A percentile compares a stretch with the other conserved stretches of the same genome.
phyloP scores from a whole-genome alignment of 768 basidiomycete genomes.

The Lentinula guzmanii region DNA sequence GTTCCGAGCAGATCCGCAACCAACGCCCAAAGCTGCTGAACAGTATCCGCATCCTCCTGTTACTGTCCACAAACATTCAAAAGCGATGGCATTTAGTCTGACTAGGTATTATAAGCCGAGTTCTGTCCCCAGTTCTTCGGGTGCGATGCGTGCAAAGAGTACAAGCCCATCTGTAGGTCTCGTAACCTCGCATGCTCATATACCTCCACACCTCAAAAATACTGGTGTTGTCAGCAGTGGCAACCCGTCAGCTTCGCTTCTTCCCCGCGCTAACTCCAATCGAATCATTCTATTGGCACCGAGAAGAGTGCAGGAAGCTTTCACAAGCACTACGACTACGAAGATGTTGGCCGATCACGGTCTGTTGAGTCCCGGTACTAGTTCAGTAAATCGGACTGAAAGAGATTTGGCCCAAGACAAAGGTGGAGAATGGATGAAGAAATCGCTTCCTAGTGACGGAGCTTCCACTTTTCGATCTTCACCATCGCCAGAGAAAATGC shows the following conservation, averaged over 20 bases:
- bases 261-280: constrained; percentile 8
- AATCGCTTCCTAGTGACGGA: constrained; percentile 12
- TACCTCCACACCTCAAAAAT: background rate
- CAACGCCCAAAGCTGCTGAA: background rate
- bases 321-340: constrained; percentile 70
- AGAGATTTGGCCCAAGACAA: constrained; percentile 14
- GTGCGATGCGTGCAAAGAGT: constrained; percentile 5
- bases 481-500: background rate
- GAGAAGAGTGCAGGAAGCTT: constrained; percentile 71
- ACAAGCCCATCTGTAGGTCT: background rate
- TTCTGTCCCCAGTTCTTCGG: constrained; percentile 10
- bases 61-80: constrained; percentile 79
- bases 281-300: constrained; percentile 65
- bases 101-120: constrained; percentile 52
- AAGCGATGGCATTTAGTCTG: constrained; percentile 73
- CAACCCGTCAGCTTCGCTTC: background rate
- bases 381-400: constrained; percentile 16
- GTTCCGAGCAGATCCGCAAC: constrained; percentile 25
- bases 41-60: constrained; percentile 17
- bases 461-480: constrained; percentile 4
- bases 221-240: background rate
- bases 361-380: constrained; percentile 32
- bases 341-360: constrained; percentile 64
- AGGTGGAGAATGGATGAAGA: constrained; percentile 22
- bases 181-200: background rate